These are phyloP conservation scores for Trichoderma arundinaceum DNA, from an alignment of 2,329 filamentous ascomycete species.

Conservation along the genomic window DNA sequence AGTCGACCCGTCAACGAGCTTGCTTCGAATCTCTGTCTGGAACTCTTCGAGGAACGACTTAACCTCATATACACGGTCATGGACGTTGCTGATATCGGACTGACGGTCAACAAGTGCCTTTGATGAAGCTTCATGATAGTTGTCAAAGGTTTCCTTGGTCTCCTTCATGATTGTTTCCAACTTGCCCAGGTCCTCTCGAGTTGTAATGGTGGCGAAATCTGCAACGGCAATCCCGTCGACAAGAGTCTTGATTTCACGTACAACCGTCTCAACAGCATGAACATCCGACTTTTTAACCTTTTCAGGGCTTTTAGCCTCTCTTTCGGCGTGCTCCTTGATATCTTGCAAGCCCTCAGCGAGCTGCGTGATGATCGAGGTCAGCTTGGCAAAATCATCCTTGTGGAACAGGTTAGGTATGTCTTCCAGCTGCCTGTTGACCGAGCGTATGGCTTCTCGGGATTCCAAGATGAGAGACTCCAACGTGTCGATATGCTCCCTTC, in stretches of 20 bases:
- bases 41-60: constrained; percentile 79
- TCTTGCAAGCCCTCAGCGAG: constrained; percentile 79
- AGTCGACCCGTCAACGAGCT: constrained; percentile 75
- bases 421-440: constrained; percentile 62
- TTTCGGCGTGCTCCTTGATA: constrained; percentile 63
- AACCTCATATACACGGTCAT: constrained; percentile 79
- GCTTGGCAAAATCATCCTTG: constrained; percentile 76
- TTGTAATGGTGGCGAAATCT: constrained; percentile 72
- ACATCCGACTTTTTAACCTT: constrained; percentile 81
- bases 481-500: constrained; percentile 67
- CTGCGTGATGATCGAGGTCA: constrained; percentile 81
- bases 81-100: constrained; percentile 78
- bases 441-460: constrained; percentile 73
- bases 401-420: constrained; percentile 58
- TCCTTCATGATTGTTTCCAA: constrained; percentile 73
- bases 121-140: constrained; percentile 73
- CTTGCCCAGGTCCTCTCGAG: constrained; percentile 72
- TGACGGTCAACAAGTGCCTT: constrained; percentile 85
- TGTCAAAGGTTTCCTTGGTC: constrained; percentile 70
- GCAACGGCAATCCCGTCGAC: constrained; percentile 75
- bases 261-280: constrained; percentile 78
- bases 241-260: constrained; percentile 82
- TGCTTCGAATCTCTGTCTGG: constrained; percentile 75
- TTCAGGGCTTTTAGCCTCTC: constrained; percentile 62
- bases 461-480: constrained; percentile 72